A percentile compares a stretch with the other conserved stretches of the same genome.
phyloP scores from a whole-genome alignment of 768 basidiomycete genomes.

The Podaxis carcinomalis region DNA sequence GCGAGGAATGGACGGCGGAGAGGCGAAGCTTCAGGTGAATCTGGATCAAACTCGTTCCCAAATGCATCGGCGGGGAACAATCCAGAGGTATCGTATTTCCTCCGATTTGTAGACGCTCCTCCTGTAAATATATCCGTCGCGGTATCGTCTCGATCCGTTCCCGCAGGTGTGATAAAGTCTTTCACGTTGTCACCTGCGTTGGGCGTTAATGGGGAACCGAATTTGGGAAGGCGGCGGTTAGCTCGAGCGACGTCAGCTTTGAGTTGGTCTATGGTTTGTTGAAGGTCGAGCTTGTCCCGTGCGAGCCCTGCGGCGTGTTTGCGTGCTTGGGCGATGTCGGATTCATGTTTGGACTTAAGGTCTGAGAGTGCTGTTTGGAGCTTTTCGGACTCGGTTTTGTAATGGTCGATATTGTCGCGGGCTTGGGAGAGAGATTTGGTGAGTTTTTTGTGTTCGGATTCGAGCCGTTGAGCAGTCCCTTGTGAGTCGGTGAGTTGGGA shows the following conservation, averaged over 20 bases:
- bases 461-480: conserved; percentile 61
- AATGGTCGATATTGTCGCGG: conserved; percentile 74
- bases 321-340: conserved; percentile 87
- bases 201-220: conserved; percentile 73
- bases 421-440: conserved; percentile 67
- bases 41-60: conserved; percentile 37
- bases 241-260: conserved; percentile 70
- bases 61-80: conserved; percentile 38
- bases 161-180: conserved; percentile 56
- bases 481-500: conserved; percentile 65
- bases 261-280: conserved; percentile 71
- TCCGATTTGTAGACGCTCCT: conserved; percentile 59
- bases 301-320: conserved; percentile 83
- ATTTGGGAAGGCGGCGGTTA: conserved; percentile 56
- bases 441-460: conserved; percentile 80
- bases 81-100: conserved; percentile 41
- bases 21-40: conserved; percentile 61
- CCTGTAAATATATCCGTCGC: conserved; percentile 64
- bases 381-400: conserved; percentile 84
- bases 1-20: conserved; percentile 54
- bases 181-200: conserved; percentile 30
- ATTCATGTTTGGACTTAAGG: conserved; percentile 88
- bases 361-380: conserved; percentile 61
- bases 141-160: conserved; percentile 43
- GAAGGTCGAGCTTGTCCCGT: conserved; percentile 90